These are phyloP conservation scores for Elymus sibiricus DNA, from an alignment of 176 grass and related monocot species.

Conservation along the genomic window DNA sequence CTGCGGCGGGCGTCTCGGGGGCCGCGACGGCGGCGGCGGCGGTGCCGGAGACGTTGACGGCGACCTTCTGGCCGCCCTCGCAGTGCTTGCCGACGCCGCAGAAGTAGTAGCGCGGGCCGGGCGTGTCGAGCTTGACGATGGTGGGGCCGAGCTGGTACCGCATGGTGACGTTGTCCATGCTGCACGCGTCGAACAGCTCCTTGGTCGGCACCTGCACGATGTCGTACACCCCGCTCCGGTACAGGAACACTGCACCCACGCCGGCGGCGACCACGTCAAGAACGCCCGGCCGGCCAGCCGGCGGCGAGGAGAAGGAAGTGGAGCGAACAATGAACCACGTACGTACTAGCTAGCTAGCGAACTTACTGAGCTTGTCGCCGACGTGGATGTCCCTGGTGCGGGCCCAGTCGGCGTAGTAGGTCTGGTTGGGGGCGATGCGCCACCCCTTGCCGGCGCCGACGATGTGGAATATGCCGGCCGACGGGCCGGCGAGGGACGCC, in stretches of 20 bases:
- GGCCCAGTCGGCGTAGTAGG: conserved; percentile 82
- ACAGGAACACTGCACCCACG: conserved; percentile 67
- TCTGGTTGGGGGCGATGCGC: conserved; percentile 58
- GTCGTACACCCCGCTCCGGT: conserved; percentile 64
- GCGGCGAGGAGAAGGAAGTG: not conserved
- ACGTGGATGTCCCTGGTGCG: conserved; percentile 41
- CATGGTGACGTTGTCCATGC: conserved; percentile 49
- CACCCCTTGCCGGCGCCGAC: conserved; percentile 85
- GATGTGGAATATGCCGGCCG: conserved; percentile 62
- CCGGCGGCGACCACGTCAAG: not conserved
- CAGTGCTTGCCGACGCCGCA: conserved; percentile 84
- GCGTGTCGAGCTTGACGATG: conserved; percentile 62
- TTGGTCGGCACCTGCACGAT: conserved; percentile 70
- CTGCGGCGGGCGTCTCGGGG: not conserved
- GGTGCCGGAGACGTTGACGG: conserved; percentile 46
- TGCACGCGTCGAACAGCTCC: conserved; percentile 59
- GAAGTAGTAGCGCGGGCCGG: conserved; percentile 62
- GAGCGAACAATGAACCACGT: not conserved
- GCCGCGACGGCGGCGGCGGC: not conserved
- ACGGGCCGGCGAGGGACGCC: conserved; percentile 48
- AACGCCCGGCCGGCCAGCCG: not conserved
- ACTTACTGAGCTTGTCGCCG: conserved; percentile 72
- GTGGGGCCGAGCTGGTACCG: conserved; percentile 55
- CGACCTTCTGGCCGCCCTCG: conserved; percentile 70
- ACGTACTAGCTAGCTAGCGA: not conserved